Conservation (phyloP, 371 early-diverging fungal genomes). For the Apophysomyces elegans region DNA sequence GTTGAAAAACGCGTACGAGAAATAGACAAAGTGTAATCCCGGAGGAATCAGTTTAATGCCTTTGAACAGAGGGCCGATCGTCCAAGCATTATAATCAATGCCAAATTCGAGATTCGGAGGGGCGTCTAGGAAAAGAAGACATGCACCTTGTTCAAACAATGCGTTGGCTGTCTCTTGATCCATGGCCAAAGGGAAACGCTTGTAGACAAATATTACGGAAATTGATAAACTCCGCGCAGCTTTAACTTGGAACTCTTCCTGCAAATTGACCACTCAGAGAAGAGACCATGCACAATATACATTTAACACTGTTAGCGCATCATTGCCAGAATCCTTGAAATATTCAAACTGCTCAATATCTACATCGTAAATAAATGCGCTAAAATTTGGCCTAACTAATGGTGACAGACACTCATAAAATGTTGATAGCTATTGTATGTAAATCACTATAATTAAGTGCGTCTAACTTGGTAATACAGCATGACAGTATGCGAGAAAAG, state of each 20-base stretch:
- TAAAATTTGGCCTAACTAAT: too few species aligned
- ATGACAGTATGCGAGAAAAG: too few species aligned
- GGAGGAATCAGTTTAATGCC: slow-evolving; percentile 95
- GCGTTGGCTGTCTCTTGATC: slow-evolving; percentile 76
- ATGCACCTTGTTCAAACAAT: slow-evolving; percentile 79
- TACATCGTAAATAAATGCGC: too few species aligned
- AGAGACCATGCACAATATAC: not conserved
- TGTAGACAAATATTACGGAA: not conserved
- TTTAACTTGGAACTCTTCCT: not conserved
- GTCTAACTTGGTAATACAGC: too few species aligned
- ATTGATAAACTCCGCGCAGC: not conserved
- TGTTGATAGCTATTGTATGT: too few species aligned
- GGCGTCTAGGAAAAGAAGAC: slow-evolving; percentile 80
- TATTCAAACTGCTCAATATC: too few species aligned
- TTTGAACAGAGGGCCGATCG: slow-evolving; percentile 87
- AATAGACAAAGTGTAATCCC: slow-evolving; percentile 92
- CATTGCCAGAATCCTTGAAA: too few species aligned
- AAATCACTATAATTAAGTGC: too few species aligned
- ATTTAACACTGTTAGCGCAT: not conserved
- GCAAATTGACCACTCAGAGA: too few species aligned
- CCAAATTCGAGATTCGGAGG: slow-evolving; percentile 89
- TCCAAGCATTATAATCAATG: slow-evolving; percentile 92
- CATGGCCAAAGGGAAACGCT: slow-evolving; percentile 42
- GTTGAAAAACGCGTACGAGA: slow-evolving; percentile 57
- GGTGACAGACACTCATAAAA: too few species aligned